Base-by-base conservation (phyloP, 257 asterid genomes). In the Hygrophila difformis region DNA sequence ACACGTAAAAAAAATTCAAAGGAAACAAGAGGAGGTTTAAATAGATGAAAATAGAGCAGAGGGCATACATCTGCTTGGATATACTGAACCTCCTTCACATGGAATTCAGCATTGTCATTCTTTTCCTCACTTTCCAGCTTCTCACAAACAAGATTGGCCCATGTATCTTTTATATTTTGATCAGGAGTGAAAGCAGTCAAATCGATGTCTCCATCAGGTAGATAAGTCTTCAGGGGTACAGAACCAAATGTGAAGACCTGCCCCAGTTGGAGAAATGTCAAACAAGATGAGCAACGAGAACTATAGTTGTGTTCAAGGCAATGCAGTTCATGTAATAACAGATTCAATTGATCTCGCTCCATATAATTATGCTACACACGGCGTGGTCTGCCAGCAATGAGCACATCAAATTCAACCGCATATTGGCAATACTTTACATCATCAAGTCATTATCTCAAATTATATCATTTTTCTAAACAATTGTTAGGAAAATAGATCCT, bases 1-100 rank as follows among this genome's bases (percentile, higher is more conserved):
- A n/a, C n/a, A n/a, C n/a, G n/a, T n/a, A n/a, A n/a, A n/a, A n/a
- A n/a, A n/a, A n/a, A n/a, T n/a, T n/a, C n/a, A n/a, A n/a, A n/a
- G n/a, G n/a, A n/a, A n/a, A n/a, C n/a, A n/a, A n/a, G n/a, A n/a
- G n/a, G n/a, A n/a, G n/a, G n/a, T n/a, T n/a, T n/a, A n/a, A n/a
- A n/a, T n/a, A n/a, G n/a, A n/a, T n/a, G n/a, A n/a, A n/a, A n/a
- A n/a, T n/a, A n/a, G n/a, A n/a, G n/a, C n/a, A n/a, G n/a, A n/a
- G 28, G 51, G 51, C 72, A 53, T 77, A 91, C 98, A 61, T 91
- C 96, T 43, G 98, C 98, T 72, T 85, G 98, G 53, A 86, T 91
- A 56, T 91, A 91, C 64, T 91, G 98, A 63, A 91, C 94, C 72
- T 91, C 98, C 86, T 91, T 86, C 66, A 91, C 98, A 59, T 58